Base-by-base conservation (phyloP, 768 basidiomycete genomes). In the Termitomyces heimii region DNA sequence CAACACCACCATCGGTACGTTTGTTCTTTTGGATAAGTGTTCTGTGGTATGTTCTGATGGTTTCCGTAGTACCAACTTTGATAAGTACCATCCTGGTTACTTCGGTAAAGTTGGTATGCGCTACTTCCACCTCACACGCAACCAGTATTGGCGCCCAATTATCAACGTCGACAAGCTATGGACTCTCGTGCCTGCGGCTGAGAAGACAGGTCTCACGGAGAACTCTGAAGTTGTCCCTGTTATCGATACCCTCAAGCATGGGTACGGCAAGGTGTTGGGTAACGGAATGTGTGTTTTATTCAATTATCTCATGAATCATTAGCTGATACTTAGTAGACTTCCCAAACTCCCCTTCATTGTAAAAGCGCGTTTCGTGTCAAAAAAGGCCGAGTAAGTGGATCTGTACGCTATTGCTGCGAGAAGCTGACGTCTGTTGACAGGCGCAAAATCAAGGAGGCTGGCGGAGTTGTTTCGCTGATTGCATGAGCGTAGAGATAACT, bases 81-180 rank as follows among this genome's bases (percentile, higher is more conserved):
- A 96, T 77, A 96, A 96, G 79, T 98, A 94, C 89, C 95, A 98
- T 79, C 94, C 94, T 74, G 95, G 95, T 91, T 98, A 98, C 93
- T 98, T 96, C 75, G 95, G 95, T 82, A 98, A 98, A 80, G 93
- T 96, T 73, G 97, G 97, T 92, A 99, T 99, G 96, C 87, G 97
- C 72, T 88, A 88, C 76, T 99, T 89, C 91, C 97, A 99, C 74
- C 76, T 94, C 62, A 94, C 91, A 55, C 88, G 87, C 75, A 97
- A 97, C 75, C 75, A 81, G 65, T 81, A 85, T 76, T 97, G 93
- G 94, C 84, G 89, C 62, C 94, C 96, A 20, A 89, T 88, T 71
- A 92, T 99, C 88, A 99, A 99, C 80, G 86, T 98, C 73, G 97
- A 98, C 84, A 95, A 95, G 79, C 82, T 96, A 53, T 93, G 93